phyloP scores from a whole-genome alignment of 2,329 filamentous ascomycete genomes.

The Scedosporium minutisporum region DNA sequence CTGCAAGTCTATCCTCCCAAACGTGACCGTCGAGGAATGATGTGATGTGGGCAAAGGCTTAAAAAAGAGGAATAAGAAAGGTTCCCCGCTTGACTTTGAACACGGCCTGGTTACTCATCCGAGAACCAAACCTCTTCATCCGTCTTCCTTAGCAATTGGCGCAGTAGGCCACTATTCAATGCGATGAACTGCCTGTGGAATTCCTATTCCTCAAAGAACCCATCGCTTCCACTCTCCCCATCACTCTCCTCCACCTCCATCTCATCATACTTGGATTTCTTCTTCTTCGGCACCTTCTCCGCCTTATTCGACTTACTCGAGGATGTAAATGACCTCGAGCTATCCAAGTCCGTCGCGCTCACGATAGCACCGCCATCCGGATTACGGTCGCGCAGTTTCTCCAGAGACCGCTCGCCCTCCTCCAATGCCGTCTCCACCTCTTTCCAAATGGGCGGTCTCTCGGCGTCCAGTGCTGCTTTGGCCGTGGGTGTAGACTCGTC shows the following conservation, averaged over 20 bases:
- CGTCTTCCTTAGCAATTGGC: background rate
- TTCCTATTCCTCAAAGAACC: slow-evolving; percentile 44
- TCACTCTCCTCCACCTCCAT: slow-evolving; percentile 29
- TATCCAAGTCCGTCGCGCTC: slow-evolving; percentile 11
- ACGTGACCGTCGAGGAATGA: background rate
- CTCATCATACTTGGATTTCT: slow-evolving; percentile 19
- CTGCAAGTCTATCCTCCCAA: no score
- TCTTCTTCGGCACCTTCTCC: slow-evolving; percentile 7
- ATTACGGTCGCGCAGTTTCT: slow-evolving; percentile 43
- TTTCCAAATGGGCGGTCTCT: slow-evolving; percentile 55
- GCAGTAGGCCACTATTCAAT: no score
- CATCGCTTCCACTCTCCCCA: slow-evolving; percentile 39
- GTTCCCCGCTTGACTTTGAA: no score
- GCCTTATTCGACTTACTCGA: background rate
- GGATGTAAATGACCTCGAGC: background rate
- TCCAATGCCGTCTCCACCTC: slow-evolving; percentile 55
- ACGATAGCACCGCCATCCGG: background rate
- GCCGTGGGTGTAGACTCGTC: slow-evolving; percentile 28
- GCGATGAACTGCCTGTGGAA: background rate
- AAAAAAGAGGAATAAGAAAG: background rate
- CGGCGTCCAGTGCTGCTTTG: slow-evolving; percentile 32
- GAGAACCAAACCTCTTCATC: background rate
- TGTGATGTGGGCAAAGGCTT: background rate
- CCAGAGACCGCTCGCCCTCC: slow-evolving; percentile 41
- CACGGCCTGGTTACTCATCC: no score